phyloP scores from a whole-genome alignment of 2,329 filamentous ascomycete species.

The Aspergillus floridensis region DNA sequence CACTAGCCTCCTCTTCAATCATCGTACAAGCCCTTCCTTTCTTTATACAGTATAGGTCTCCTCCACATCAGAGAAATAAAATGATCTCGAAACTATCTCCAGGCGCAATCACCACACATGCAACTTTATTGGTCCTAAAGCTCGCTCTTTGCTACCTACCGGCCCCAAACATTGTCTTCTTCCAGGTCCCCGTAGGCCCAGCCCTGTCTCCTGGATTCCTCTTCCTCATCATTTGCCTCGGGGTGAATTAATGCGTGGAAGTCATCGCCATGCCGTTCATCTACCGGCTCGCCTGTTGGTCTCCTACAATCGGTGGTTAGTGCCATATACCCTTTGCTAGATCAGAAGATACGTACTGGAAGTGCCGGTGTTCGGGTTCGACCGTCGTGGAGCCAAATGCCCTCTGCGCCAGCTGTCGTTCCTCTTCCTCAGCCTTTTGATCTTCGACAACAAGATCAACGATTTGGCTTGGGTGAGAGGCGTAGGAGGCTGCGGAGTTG shows the following conservation, averaged over 20 bases:
- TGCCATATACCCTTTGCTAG: background rate
- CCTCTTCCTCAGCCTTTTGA: slow-evolving; percentile 58
- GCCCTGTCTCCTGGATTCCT: slow-evolving; percentile 9
- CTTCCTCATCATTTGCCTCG: background rate
- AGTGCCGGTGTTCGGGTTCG: slow-evolving; percentile 38
- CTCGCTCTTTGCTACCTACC: slow-evolving; percentile 17
- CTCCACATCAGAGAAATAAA: too few relatives aligned
- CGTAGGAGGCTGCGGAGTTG: slow-evolving; percentile 48
- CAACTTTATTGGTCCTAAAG: background rate
- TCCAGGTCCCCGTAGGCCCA: slow-evolving; percentile 34
- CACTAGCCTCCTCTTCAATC: background rate
- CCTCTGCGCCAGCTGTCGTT: slow-evolving; percentile 61
- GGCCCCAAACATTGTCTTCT: slow-evolving; percentile 39
- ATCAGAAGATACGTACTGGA: slow-evolving; percentile 28
- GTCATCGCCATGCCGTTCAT: slow-evolving; percentile 17
- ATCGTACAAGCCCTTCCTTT: background rate
- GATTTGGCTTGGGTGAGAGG: slow-evolving; percentile 60
- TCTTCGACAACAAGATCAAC: slow-evolving; percentile 68
- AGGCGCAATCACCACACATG: slow-evolving; percentile 1
- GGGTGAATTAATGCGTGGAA: background rate
- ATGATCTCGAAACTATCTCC: background rate
- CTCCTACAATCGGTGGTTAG: slow-evolving; percentile 29
- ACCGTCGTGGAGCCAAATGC: slow-evolving; percentile 63
- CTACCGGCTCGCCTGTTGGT: slow-evolving; percentile 31
- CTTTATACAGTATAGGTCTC: too few relatives aligned